A percentile compares a stretch with the other conserved stretches of the same genome.
Conservation (phyloP, 2,329 filamentous ascomycete genomes). For the Arthroderma sp. region DNA sequence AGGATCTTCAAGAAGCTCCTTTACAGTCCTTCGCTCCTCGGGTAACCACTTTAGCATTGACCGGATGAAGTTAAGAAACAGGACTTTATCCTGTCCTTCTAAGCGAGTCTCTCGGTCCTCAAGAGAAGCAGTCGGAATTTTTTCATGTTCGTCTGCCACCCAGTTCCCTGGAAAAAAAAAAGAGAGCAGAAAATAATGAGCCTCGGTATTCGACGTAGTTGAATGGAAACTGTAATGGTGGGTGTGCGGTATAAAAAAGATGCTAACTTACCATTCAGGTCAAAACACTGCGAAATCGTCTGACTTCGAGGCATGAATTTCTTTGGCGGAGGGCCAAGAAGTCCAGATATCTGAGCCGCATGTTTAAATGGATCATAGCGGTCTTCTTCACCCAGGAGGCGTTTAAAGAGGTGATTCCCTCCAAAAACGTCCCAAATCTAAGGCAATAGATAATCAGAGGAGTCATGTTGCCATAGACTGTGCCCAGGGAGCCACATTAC, state of each 20-base stretch:
- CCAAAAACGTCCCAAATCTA: conserved; percentile 11
- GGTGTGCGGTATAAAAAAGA: not conserved
- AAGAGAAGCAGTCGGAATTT: conserved; percentile 12
- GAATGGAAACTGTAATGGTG: not conserved
- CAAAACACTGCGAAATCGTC: conserved; percentile 18
- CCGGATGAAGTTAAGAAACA: conserved; percentile 9
- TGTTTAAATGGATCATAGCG: conserved; percentile 17
- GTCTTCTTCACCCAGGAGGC: conserved; percentile 13
- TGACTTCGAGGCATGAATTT: conserved; percentile 19
- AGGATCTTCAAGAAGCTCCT: conserved; percentile 12
- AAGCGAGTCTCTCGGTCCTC: conserved; percentile 2
- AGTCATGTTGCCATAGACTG: not conserved
- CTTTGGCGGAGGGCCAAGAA: conserved; percentile 16
- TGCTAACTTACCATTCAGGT: conserved; percentile 11
- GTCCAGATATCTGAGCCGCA: conserved; percentile 16
- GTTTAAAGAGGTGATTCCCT: conserved; percentile 8
- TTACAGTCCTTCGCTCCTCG: conserved; percentile 12
- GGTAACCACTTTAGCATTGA: conserved; percentile 15
- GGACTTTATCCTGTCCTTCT: not conserved
- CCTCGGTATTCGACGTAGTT: not conserved
- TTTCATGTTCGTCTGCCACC: conserved; percentile 14
- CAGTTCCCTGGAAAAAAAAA: conserved; percentile 11
- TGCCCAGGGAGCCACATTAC: not conserved
- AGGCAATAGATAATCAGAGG: not conserved
- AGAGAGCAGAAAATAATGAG: not conserved